Evolutionary conservation across 148 eudicot species (phyloP), one percentile per base, ranked within the genome.

Genomic region (Heliosperma pusillum): DNA sequence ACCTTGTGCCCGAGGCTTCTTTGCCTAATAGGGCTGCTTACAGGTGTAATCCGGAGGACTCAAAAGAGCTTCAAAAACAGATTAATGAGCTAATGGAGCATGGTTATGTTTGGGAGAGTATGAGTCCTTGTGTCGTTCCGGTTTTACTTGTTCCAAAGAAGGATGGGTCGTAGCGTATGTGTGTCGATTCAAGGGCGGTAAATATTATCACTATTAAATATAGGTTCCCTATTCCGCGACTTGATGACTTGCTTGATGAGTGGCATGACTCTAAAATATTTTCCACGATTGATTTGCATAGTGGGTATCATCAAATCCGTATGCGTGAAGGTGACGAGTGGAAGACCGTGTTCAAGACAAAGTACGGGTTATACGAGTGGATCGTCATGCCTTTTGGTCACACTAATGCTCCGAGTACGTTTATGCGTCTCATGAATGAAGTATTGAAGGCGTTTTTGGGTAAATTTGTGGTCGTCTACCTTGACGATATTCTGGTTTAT

Each of bases 71-170:
- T 13, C 25, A 21, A 21, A 21, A 7, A 7, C 63, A 21, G 4
- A 59, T 20, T 59, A 7, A n/a, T 20, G 10, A 20, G 26, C 1
- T n/a, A 20, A 59, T 2, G 0, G 9, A 22, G 7, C 12, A 7
- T 0, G 63, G 63, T 0, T 59, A n/a, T 59, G 63, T 59, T n/a
- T 26, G 63, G 1, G 63, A 59, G 63, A 65, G 69, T 3, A 0
- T 27, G 9, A 65, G 69, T 65, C 69, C 69, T 27, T 65, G 69
- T 29, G 69, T 10, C 42, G 69, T 65, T 0, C 69, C n/a, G 0
- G 42, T 65, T 8, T 65, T 65, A 15, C 40, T 65, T 2, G 69
- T 65, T 4, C 69, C 69, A 25, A 65, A 65, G 5, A 65, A 65
- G 1, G 17, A 30, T 55, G 36, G 47, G 69, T 1, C 68, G 6